phyloP scores from a whole-genome alignment of 2,329 filamentous ascomycete species.

The Botrytis paeoniae region DNA sequence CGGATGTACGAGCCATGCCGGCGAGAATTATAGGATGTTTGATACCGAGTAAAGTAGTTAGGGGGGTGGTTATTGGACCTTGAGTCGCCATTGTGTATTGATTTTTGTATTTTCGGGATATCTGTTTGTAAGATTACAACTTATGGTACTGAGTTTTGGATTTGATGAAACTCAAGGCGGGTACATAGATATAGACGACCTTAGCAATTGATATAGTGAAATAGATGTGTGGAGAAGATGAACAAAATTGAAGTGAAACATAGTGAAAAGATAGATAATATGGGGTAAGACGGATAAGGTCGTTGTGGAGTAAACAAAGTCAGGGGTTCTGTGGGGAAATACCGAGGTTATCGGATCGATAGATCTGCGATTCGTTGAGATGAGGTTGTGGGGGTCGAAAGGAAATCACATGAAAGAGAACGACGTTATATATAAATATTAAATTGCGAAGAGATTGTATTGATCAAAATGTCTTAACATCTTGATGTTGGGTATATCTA shows the following conservation, averaged over 20 bases:
- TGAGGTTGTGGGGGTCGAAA: background rate
- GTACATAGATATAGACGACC: background rate
- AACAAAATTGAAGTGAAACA: background rate
- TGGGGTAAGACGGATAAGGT: slow-evolving; percentile 4
- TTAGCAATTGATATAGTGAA: background rate
- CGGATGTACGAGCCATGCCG: slow-evolving; percentile 86
- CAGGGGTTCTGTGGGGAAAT: background rate
- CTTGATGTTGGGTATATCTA: background rate
- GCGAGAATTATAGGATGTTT: slow-evolving; percentile 87
- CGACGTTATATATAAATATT: background rate
- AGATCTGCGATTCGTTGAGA: slow-evolving; percentile 1
- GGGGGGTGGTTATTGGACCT: slow-evolving; percentile 63
- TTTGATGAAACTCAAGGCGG: background rate
- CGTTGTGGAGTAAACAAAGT: background rate
- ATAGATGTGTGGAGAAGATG: background rate
- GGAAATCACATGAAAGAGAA: background rate
- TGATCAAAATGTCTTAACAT: background rate
- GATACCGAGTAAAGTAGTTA: slow-evolving; percentile 77
- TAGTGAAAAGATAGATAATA: background rate
- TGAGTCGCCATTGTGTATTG: slow-evolving; percentile 11
- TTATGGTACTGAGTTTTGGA: background rate
- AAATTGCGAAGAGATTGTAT: background rate
- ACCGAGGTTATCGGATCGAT: slow-evolving; percentile 12
- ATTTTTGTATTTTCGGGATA: background rate
- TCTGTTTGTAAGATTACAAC: background rate